phyloP scores from a whole-genome alignment of 768 basidiomycete genomes.

The Leccinum subtestaceum region DNA sequence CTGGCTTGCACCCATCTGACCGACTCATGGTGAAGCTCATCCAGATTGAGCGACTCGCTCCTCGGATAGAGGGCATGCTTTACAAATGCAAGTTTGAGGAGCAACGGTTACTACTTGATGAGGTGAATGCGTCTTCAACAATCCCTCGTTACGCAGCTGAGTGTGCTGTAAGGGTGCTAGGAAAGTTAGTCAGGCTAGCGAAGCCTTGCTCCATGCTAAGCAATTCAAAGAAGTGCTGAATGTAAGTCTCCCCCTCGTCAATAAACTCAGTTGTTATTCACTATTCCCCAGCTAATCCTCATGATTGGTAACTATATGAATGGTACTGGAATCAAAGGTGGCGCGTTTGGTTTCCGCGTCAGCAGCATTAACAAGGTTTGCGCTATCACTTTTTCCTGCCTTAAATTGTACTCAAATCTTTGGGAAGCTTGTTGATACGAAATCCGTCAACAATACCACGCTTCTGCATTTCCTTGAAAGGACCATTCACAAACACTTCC shows the following conservation, averaged over 20 bases:
- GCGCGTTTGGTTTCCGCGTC: conserved; percentile 94
- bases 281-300: conserved; percentile 66
- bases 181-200: conserved; percentile 79
- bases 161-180: conserved; percentile 58
- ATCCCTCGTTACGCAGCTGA: conserved; percentile 3
- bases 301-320: conserved; percentile 99
- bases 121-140: conserved; percentile 43
- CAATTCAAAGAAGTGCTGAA: conserved; percentile 88
- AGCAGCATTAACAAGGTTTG: conserved; percentile 95
- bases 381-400: neutral
- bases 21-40: conserved; percentile 96
- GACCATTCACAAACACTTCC: conserved; percentile 85
- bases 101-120: conserved; percentile 75
- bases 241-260: conserved; percentile 41
- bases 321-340: conserved; percentile 91
- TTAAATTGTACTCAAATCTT: conserved; percentile 1
- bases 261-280: conserved; percentile 2
- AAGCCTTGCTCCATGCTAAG: conserved; percentile 75
- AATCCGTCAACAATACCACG: conserved; percentile 92
- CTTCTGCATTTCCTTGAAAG: conserved; percentile 92
- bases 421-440: conserved; percentile 89
- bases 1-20: conserved; percentile 89
- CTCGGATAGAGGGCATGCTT: conserved; percentile 94
- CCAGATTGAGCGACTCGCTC: conserved; percentile 84
- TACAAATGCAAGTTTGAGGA: conserved; percentile 89